Base-by-base conservation (phyloP, 1,284 basidiomycete genomes). In the Rhizoctonia solani region DNA sequence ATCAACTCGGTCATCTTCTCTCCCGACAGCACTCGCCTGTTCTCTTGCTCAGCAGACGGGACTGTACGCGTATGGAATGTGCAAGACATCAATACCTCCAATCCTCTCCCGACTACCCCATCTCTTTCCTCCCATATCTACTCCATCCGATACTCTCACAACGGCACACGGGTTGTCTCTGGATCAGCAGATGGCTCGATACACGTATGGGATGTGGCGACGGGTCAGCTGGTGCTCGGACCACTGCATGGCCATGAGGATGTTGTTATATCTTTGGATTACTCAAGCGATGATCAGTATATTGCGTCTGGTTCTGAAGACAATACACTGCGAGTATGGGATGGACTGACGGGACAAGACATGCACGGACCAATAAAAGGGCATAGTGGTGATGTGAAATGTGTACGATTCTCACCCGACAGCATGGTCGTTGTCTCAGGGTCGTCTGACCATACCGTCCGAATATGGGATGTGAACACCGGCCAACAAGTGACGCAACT, bases 11-110 rank as follows among this genome's bases (percentile, higher is more conserved):
- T 50, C 16, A 27, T 42, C 13, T 49, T 61, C 16, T 61, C 46
- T 49, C 44, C n/a, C 13, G 32, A 61, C 32, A 23, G 56, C 29
- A 16, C 14, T 4, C 41, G 14, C 6, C 5, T 50, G 32, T 34
- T 34, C 47, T 50, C 47, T 50, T 16, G 63, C 23, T 30, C 42
- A 16, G 59, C 5, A 8, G 30, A 29, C 89, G 90, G 88, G 53
- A 98, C 95, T 0, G 97, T 98, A 74, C 87, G 95, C 56, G 80
- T 98, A 56, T 98, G 95, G 95, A 44, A 37, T 23, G 32, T 34
- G 4, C 32, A n/a, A 34, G 32, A 34, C 11, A 34, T 34, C 32
- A 11, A 34, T 34, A n/a, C n/a, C n/a, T n/a, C n/a, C n/a, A n/a
- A 11, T 34, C 32, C 32, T 34, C 11, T 34, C 32, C 11, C n/a